A percentile compares a stretch with the other conserved stretches of the same genome.
These are phyloP conservation scores for Rhytidhysteron rufulum DNA, from an alignment of 2,329 filamentous ascomycete species.

Conservation along the genomic window DNA sequence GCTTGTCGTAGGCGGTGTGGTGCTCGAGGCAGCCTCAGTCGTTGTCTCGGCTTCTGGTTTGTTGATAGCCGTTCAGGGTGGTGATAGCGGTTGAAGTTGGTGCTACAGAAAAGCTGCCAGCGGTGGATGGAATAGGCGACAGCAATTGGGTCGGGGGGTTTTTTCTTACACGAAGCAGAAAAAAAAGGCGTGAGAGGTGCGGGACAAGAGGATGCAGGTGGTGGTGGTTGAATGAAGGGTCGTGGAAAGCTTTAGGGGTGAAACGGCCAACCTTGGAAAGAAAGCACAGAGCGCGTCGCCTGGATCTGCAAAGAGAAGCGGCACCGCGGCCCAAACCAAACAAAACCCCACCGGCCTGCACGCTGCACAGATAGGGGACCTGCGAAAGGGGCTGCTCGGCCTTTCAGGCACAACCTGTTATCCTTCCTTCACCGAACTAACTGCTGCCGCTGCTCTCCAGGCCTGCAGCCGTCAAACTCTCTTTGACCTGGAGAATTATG, in stretches of 20 bases:
- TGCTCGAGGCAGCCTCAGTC: not conserved
- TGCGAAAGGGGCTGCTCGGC: too few relatives aligned
- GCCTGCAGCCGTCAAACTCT: too few relatives aligned
- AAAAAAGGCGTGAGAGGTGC: not conserved
- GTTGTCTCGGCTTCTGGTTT: constrained; percentile 1
- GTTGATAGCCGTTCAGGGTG: not conserved
- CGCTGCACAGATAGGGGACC: too few relatives aligned
- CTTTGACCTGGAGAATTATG: too few relatives aligned
- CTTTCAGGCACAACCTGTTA: too few relatives aligned
- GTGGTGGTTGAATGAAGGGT: not conserved
- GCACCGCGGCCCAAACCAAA: not conserved
- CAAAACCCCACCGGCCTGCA: not conserved
- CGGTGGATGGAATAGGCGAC: not conserved
- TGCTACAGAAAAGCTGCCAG: not conserved
- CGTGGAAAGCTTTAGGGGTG: constrained; percentile 1
- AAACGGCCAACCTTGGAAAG: too few relatives aligned
- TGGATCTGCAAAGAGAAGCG: too few relatives aligned
- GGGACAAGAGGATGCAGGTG: not conserved
- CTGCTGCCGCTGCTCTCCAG: too few relatives aligned
- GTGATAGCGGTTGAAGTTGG: not conserved
- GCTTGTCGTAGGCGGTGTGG: constrained; percentile 7
- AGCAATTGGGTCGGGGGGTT: not conserved
- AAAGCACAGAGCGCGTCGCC: not conserved
- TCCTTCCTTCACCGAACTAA: too few relatives aligned
- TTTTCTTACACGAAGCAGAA: too few relatives aligned